A percentile compares a stretch with the other conserved stretches of the same genome.
Evolutionary conservation across 495 filamentous ascomycete species (phyloP).

Genomic region (Penicillium paxilli): DNA sequence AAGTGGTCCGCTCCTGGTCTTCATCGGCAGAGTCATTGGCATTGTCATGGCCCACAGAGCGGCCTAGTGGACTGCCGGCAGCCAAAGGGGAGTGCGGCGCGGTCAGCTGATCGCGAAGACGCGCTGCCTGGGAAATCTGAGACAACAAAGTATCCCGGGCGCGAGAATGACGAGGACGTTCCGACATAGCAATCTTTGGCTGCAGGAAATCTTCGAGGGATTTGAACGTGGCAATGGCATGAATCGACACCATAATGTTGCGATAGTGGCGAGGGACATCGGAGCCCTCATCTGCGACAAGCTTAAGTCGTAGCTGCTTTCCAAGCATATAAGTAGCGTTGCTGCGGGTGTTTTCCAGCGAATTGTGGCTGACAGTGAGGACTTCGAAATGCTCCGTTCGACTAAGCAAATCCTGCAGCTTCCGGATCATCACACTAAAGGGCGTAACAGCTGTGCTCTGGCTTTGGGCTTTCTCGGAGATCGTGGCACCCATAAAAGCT

Average conservation of each 20-base stretch:
- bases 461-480: slow-evolving; percentile 60
- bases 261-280: slow-evolving; percentile 82
- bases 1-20: slow-evolving; percentile 22
- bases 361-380: slow-evolving; percentile 89
- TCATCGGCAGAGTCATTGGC: slow-evolving; percentile 30
- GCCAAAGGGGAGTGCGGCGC: slow-evolving; percentile 28
- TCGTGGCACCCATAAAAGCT: slow-evolving; percentile 85
- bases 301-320: slow-evolving; percentile 88
- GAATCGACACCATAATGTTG: slow-evolving; percentile 96
- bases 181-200: slow-evolving; percentile 80
- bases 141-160: slow-evolving; percentile 66
- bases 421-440: slow-evolving; percentile 88
- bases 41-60: slow-evolving; percentile 25
- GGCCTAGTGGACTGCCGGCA: slow-evolving; percentile 22
- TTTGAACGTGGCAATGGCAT: slow-evolving; percentile 98
- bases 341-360: slow-evolving; percentile 86
- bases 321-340: slow-evolving; percentile 94
- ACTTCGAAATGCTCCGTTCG: slow-evolving; percentile 98
- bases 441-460: slow-evolving; percentile 71
- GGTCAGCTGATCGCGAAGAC: slow-evolving; percentile 45
- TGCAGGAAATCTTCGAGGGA: slow-evolving; percentile 94
- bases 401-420: slow-evolving; percentile 93
- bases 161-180: slow-evolving; percentile 71
- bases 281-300: slow-evolving; percentile 87
- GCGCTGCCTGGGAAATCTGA: slow-evolving; percentile 79